Percentiles rank a stretch among this genome's conserved stretches.
phyloP scores from a whole-genome alignment of 2,329 filamentous ascomycete genomes.

The Nothopassalora personata region DNA sequence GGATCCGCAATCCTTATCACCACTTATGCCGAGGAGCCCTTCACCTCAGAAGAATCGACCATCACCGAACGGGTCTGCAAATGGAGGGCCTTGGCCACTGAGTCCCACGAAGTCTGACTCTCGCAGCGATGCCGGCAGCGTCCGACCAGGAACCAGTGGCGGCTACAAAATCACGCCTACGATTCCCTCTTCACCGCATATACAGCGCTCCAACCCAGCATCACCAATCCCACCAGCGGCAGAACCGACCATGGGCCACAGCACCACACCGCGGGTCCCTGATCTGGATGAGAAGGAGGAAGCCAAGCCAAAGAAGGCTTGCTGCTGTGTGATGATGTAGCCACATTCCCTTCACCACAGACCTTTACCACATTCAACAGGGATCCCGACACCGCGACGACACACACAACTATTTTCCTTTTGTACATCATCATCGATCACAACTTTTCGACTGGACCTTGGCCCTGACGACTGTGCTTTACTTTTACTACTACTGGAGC shows the following conservation, averaged over 20 bases:
- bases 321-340: constrained; percentile 70
- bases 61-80: constrained; percentile 14
- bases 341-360: neutral
- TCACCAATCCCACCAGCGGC: constrained; percentile 19
- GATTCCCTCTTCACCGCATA: constrained; percentile 28
- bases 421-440: neutral
- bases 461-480: neutral
- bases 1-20: constrained; percentile 4
- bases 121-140: constrained; percentile 23
- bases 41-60: constrained; percentile 8
- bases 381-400: constrained; percentile 21
- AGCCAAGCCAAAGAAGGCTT: constrained; percentile 54
- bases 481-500: neutral
- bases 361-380: neutral
- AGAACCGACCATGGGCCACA: constrained; percentile 26
- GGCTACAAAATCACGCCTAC: constrained; percentile 46
- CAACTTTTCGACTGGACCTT: neutral
- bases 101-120: constrained; percentile 23
- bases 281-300: constrained; percentile 51
- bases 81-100: constrained; percentile 25
- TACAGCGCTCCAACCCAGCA: constrained; percentile 14
- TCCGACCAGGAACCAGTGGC: constrained; percentile 39
- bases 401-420: neutral
- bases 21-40: constrained; percentile 3
- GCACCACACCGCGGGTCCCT: constrained; percentile 47